Percentiles rank a stretch among this genome's conserved stretches.
These are phyloP conservation scores for Amylostereum chailletii DNA, from an alignment of 1,284 basidiomycete species.

Conservation along the genomic window DNA sequence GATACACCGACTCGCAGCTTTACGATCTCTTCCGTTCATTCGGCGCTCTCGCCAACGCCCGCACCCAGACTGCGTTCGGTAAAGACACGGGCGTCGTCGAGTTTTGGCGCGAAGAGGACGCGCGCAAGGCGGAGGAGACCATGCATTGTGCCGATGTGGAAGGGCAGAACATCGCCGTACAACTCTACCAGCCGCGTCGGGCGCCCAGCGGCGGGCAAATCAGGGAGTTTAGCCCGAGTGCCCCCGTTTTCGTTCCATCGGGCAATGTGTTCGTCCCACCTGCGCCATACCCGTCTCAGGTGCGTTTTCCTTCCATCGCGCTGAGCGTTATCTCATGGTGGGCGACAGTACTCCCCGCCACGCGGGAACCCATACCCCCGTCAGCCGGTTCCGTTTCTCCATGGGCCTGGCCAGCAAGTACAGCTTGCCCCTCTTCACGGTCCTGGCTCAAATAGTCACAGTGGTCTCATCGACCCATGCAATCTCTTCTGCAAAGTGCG, in stretches of 20 bases:
- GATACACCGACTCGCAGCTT: constrained; percentile 65
- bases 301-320: constrained; percentile 6
- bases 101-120: constrained; percentile 87
- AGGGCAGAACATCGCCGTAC: constrained; percentile 73
- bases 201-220: constrained; percentile 31
- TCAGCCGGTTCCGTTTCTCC: constrained; percentile 47
- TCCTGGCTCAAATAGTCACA: constrained; percentile 70
- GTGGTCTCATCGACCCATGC: constrained; percentile 85
- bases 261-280: constrained; percentile 54
- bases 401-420: constrained; percentile 86
- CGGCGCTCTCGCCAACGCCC: constrained; percentile 64
- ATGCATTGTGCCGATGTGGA: constrained; percentile 77
- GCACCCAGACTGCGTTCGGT: constrained; percentile 63
- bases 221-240: constrained; percentile 62
- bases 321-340: background rate
- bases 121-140: constrained; percentile 63
- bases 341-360: constrained; percentile 54
- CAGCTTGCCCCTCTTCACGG: constrained; percentile 68
- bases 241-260: constrained; percentile 67
- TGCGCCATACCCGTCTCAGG: constrained; percentile 34
- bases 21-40: constrained; percentile 70
- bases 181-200: constrained; percentile 61
- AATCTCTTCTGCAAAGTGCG: constrained; percentile 83
- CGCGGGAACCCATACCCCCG: constrained; percentile 31
- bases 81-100: constrained; percentile 71